phyloP scores from a whole-genome alignment of 164 flowering plant species.

The Taxillus chinensis region DNA sequence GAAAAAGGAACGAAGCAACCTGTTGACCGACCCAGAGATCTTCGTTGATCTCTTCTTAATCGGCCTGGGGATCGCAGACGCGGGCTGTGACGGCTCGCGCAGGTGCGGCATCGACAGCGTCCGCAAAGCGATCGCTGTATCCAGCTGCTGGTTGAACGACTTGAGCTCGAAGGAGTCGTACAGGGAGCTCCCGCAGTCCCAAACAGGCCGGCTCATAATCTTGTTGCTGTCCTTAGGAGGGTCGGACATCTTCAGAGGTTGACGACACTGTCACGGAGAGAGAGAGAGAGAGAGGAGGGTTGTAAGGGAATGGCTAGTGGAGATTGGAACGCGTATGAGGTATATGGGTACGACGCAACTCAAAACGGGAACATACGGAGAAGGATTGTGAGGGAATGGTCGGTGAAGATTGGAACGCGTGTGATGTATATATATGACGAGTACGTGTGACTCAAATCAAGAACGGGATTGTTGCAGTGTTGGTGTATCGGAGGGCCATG shows the following conservation, averaged over 20 bases:
- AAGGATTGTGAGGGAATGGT: too few species aligned
- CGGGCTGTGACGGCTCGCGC: conserved; percentile 11
- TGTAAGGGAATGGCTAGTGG: too few species aligned
- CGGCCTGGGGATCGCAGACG: neutral
- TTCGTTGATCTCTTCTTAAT: conserved; percentile 22
- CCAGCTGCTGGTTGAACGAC: conserved; percentile 71
- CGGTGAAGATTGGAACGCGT: too few species aligned
- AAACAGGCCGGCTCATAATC: conserved; percentile 18
- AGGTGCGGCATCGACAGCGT: conserved; percentile 71
- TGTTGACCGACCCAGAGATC: conserved; percentile 51
- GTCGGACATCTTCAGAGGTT: too few species aligned
- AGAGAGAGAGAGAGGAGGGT: neutral
- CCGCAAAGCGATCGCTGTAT: conserved; percentile 62
- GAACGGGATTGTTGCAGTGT: too few species aligned
- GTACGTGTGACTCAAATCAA: too few species aligned
- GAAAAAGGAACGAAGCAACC: conserved; percentile 43
- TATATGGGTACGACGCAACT: too few species aligned
- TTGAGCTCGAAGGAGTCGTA: conserved; percentile 91
- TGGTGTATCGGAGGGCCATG: too few species aligned
- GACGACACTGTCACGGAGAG: neutral
- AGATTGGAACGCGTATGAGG: too few species aligned
- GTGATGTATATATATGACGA: too few species aligned
- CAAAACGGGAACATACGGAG: too few species aligned
- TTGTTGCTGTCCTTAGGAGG: too few species aligned
- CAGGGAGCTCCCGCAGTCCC: conserved; percentile 87